Evolutionary conservation across 2,329 filamentous ascomycete genomes (phyloP), one percentile per base, ranked within the genome.

Genomic region (Xylaria sp.): DNA sequence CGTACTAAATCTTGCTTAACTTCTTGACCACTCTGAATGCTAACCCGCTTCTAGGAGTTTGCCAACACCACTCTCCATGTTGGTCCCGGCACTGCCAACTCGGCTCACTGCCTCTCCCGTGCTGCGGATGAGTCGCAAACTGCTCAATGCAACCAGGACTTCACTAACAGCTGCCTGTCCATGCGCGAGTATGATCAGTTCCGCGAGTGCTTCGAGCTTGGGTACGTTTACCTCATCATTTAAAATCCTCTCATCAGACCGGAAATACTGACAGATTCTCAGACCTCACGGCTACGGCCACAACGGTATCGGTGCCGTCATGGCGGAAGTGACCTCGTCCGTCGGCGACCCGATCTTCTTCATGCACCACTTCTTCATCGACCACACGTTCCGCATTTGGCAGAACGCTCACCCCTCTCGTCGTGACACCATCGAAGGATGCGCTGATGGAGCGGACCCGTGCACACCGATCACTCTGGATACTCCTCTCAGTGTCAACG

Each of bases 251-350:
- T 16, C 16, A 30, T 4, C 34, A 42, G 46, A 13, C 9, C 46
- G 7, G 10, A 19, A 16, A 42, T 55, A 30, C 64, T 69, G 61
- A 69, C 65, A 44, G n/a, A 3, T 34, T 5, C 30, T 4, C 19
- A 74, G 71, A 6, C 72, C 72, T 0, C 72, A 74, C 65, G 72
- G 67, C 0, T 74, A 74, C 58, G 71, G 71, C 49, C 73, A 75
- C 62, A 72, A 74, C 62, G 71, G 72, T 23, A 64, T 74, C 47
- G 73, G 73, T 50, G 72, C 70, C 7, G 69, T 73, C 58, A 75
- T 75, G 73, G 65, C 68, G 0, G 71, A 72, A 23, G 71, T 75
- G 1, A 65, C 71, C 1, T 66, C 69, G 2, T 73, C 72, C 2
- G 70, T 72, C 13, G 69, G 70, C 39, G 73, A 75, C 60, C 73